Evolutionary conservation across 306 rosid species (phyloP), one percentile per base, ranked within the genome.

Genomic region (Malus fusca): DNA sequence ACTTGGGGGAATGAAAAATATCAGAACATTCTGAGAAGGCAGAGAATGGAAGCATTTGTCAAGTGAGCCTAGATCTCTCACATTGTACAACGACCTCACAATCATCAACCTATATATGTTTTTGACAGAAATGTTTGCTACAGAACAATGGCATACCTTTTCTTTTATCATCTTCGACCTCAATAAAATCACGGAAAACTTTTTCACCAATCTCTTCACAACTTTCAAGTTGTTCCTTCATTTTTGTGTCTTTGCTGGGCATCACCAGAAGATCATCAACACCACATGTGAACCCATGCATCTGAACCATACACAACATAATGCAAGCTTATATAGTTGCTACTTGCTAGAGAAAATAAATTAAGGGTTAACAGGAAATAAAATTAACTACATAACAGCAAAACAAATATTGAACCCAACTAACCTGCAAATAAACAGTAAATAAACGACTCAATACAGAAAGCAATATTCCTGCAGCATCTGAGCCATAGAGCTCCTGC

Each of bases 261-360:
- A 71, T 69, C 63, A 92, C 53, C 72, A 95, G 88, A 84, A 92
- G 98, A 89, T 95, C 98, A 56, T 92, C 96, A 31, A 95, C 90
- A 67, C 98, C 97, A 82, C 98, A 92, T 6, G 97, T 95, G 88
- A 92, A 90, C 42, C 97, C 97, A 65, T 95, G 97, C 86, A 83
- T 80, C 98, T 95, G 84, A 71, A 86, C 30, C 65, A 84, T 62
- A 46, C 28, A 75, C 81, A 59, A 79, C 2, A 69, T 51, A 70
- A 66, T 73, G 73, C 5, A 71, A 75, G 56, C 28, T 61, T 44
- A 75, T 23, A 11, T 69, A 31, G 13, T 31, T 21, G 43, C 9
- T 26, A 44, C 44, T 42, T 42, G 44, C 44, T 46, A 46, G 19
- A 58, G 37, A 63, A 23, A 15, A 31, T 65, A 19, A 15, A 31